A percentile compares a stretch with the other conserved stretches of the same genome.
Conservation (phyloP, 164 flowering plant genomes). For the Stephania yunnanensis region DNA sequence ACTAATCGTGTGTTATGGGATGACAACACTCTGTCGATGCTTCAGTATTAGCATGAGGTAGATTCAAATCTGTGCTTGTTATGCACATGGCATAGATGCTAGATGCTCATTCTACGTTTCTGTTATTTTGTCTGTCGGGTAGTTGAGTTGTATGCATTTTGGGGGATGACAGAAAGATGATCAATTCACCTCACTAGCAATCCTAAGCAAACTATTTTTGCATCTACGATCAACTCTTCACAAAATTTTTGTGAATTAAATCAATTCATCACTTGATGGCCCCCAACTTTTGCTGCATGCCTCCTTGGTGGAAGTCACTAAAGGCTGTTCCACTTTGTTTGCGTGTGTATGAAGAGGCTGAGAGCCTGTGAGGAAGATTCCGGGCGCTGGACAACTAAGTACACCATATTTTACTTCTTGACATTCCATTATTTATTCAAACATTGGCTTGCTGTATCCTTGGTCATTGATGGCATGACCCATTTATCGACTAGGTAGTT, state of each 20-base stretch:
- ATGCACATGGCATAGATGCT: neutral
- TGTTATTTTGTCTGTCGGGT: too few relatives aligned
- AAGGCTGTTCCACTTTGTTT: neutral
- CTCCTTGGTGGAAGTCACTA: neutral
- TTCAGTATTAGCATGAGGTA: neutral
- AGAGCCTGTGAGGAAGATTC: neutral
- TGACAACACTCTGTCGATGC: neutral
- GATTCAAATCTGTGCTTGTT: neutral
- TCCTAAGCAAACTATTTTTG: neutral
- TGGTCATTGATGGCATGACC: slow-evolving; percentile 24
- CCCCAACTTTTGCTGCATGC: neutral
- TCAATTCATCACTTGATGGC: neutral
- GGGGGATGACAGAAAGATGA: neutral
- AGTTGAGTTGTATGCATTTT: too few relatives aligned
- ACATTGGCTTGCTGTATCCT: slow-evolving; percentile 22
- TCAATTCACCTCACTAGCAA: neutral
- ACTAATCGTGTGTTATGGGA: neutral
- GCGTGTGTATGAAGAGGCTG: neutral
- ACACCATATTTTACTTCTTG: neutral
- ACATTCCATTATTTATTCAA: slow-evolving; percentile 5
- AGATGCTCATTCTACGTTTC: neutral
- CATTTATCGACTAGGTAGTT: slow-evolving; percentile 3
- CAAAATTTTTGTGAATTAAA: neutral
- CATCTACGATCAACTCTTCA: neutral
- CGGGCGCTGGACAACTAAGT: neutral